phyloP scores from a whole-genome alignment of 148 eudicot species.

The Camellia japonica region DNA sequence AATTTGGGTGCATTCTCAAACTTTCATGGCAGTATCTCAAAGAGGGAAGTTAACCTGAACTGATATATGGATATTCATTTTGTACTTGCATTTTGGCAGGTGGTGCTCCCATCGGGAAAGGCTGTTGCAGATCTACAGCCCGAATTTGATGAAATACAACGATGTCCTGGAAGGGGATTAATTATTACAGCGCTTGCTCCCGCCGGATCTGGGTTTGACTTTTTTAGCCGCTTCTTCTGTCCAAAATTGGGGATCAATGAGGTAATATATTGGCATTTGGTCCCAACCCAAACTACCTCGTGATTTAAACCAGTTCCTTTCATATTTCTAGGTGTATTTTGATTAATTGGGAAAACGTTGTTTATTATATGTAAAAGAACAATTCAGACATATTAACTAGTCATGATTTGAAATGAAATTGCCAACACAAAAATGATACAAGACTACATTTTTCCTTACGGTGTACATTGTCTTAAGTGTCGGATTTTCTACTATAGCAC shows the following conservation, averaged over 20 bases:
- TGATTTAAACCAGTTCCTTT: conserved; percentile 4
- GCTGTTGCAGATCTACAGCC: conserved; percentile 55
- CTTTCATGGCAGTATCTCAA: neutral
- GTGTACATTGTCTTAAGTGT: neutral
- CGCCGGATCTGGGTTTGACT: conserved; percentile 65
- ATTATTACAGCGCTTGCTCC: conserved; percentile 61
- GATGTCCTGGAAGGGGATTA: conserved; percentile 58
- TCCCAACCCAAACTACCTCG: neutral
- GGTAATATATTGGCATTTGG: conserved; percentile 31
- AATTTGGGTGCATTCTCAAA: neutral
- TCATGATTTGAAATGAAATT: neutral
- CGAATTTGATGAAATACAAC: conserved; percentile 40
- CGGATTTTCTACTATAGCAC: no score
- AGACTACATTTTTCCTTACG: no score
- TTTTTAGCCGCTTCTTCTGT: conserved; percentile 65
- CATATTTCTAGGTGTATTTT: neutral
- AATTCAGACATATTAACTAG: neutral
- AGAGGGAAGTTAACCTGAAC: neutral
- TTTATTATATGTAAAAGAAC: neutral
- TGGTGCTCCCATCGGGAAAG: conserved; percentile 60
- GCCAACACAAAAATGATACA: no score
- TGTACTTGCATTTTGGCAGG: conserved; percentile 31
- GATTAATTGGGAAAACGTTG: neutral
- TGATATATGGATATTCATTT: neutral
- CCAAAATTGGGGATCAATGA: conserved; percentile 66